Percentiles rank a stretch among this genome's conserved stretches.
These are phyloP conservation scores for Arbutus unedo DNA, from an alignment of 148 eudicot genomes.

Conservation along the genomic window DNA sequence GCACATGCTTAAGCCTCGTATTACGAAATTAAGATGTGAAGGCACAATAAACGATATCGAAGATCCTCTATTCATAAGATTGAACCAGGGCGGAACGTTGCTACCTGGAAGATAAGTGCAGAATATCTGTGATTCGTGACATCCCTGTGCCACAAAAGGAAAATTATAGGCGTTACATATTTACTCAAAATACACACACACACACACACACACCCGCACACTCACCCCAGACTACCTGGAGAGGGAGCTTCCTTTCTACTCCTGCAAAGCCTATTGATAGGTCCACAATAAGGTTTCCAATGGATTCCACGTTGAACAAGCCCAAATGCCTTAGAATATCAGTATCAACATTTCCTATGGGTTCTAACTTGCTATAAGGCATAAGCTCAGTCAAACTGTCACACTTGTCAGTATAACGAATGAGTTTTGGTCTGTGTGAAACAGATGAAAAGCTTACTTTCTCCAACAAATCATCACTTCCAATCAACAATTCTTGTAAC, in stretches of 20 bases:
- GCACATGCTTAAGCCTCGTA: constrained; percentile 1
- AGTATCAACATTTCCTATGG: not conserved
- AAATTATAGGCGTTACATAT: too few relatives aligned
- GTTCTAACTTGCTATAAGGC: not conserved
- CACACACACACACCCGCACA: too few relatives aligned
- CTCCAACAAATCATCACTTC: not conserved
- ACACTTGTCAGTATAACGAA: too few relatives aligned
- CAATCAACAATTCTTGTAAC: not conserved
- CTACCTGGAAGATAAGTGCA: not conserved
- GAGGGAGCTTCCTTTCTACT: fast-evolving
- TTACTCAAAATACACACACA: too few relatives aligned
- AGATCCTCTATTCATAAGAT: not conserved
- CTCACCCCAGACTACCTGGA: not conserved
- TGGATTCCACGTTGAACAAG: not conserved
- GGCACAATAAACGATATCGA: not conserved
- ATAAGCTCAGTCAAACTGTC: not conserved
- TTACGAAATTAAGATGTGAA: not conserved
- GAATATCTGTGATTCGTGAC: constrained; percentile 8
- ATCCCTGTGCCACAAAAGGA: not conserved
- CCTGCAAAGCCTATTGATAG: fast-evolving
- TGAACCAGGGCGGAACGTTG: not conserved
- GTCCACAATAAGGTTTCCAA: not conserved
- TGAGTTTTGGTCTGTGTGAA: not conserved
- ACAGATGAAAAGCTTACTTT: not conserved
- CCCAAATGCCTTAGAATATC: not conserved